Conservation (phyloP, 352 stramenopile genomes). For the Globisporangium apiculatum region DNA sequence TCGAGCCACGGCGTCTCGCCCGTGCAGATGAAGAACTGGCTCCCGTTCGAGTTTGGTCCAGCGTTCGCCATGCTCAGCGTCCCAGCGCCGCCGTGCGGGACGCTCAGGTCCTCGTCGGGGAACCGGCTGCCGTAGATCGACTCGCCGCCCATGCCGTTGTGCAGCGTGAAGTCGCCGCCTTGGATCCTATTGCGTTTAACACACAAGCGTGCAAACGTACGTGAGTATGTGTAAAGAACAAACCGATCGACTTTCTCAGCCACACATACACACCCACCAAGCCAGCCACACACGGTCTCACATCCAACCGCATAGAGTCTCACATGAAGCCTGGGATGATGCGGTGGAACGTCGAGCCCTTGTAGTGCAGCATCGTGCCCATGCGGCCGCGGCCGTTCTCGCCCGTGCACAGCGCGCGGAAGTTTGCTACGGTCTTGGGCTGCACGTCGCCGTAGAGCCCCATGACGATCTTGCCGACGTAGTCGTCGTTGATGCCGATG, state of each 20-base stretch:
- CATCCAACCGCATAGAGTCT: too few species aligned
- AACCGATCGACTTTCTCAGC: too few species aligned
- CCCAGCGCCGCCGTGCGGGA: conserved; percentile 60
- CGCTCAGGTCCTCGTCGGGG: conserved; percentile 87
- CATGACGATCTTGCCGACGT: conserved; percentile 79
- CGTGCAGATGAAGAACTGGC: conserved; percentile 96
- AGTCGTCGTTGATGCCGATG: conserved; percentile 92
- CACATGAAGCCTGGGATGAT: conserved; percentile 95
- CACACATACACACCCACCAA: too few species aligned
- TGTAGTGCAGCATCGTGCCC: conserved; percentile 96
- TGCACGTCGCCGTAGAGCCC: conserved; percentile 72
- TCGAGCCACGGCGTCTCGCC: conserved; percentile 94
- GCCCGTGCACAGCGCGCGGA: conserved; percentile 71
- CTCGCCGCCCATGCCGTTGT: conserved; percentile 92
- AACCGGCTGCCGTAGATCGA: conserved; percentile 93
- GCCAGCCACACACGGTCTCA: too few species aligned
- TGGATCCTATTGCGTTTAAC: conserved; percentile 56
- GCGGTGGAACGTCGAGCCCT: conserved; percentile 92
- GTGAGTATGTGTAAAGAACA: too few species aligned
- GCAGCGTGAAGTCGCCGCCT: conserved; percentile 92
- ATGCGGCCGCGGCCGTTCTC: conserved; percentile 62
- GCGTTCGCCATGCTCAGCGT: conserved; percentile 88
- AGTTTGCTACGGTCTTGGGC: conserved; percentile 78
- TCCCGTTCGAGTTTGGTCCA: conserved; percentile 88
- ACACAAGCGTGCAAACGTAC: conserved; percentile 14